Base-by-base conservation (phyloP, 2,329 filamentous ascomycete species). In the Aspergillus spinulosporus region DNA sequence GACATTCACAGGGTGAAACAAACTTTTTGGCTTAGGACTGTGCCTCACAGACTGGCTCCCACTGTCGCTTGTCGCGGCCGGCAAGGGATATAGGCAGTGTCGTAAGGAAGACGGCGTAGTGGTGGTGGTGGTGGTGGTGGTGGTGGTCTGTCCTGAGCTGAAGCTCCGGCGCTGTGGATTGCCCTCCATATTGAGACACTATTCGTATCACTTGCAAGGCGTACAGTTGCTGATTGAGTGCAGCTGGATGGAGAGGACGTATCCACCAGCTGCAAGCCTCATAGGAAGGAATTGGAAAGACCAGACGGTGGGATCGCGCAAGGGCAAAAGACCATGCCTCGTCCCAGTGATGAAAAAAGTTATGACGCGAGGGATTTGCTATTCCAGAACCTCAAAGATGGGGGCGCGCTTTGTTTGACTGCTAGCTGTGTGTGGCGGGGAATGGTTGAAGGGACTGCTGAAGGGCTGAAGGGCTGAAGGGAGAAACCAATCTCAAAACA, bases 161-260 rank as follows among this genome's bases (percentile, higher is more conserved):
- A 62, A 62, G 54, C 63, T 67, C 52, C 64, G 66, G 31, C 60
- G 66, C 52, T 65, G 63, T 46, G 57, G 52, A 59, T 62, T 66
- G 44, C 49, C 59, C 40, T 71, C 64, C 66, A 69, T 71, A 31
- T 52, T 62, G 54, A 51, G 49, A 59, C 55, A 26, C 50, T 51
- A 52, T 57, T 62, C 54, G 63, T 66, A 67, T 66, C 47, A 59
- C 65, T 65, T 63, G 65, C 60, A 63, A 64, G 62, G 64, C 31
- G 62, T 48, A 56, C 55, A 58, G 65, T 61, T 59, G 59, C 59
- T 28, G 58, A 53, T 62, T 59, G 58, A 58, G 48, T 56, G 59
- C 59, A 60, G 56, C 48, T 55, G 55, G 28, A 53, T 53, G 59
- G 58, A 59, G 55, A 57, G 52, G 53, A 51, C 52, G 59, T 56